Evolutionary conservation across 2,329 filamentous ascomycete genomes (phyloP).

Genomic region (Periconia sp.): DNA sequence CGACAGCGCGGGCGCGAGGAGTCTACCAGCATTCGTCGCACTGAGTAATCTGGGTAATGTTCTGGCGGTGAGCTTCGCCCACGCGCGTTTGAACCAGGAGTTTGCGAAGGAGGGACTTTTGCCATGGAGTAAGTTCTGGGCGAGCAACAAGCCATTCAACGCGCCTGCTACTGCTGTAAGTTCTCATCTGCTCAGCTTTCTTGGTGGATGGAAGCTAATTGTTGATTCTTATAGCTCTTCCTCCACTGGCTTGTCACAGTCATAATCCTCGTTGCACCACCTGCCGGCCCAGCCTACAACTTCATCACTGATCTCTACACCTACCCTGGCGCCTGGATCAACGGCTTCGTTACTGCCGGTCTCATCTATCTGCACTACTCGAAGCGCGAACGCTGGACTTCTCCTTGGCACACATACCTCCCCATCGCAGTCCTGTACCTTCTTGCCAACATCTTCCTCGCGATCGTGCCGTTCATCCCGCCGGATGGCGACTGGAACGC

Average conservation of each 20-base stretch:
- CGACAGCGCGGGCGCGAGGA: slow-evolving; percentile 54
- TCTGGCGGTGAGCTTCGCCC: slow-evolving; percentile 65
- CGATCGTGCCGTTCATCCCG: slow-evolving; percentile 51
- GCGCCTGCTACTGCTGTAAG: slow-evolving; percentile 55
- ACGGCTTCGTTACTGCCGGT: slow-evolving; percentile 42
- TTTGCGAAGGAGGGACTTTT: slow-evolving; percentile 73
- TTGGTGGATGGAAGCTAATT: slow-evolving; percentile 12
- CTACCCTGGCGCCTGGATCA: slow-evolving; percentile 46
- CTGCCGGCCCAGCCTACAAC: slow-evolving; percentile 71
- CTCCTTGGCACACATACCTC: slow-evolving; percentile 47
- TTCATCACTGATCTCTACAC: slow-evolving; percentile 64
- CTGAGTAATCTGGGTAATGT: slow-evolving; percentile 69
- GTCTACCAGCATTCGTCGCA: slow-evolving; percentile 60
- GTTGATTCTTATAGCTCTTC: slow-evolving; percentile 57
- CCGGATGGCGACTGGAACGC: slow-evolving; percentile 50
- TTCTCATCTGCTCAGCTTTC: background rate
- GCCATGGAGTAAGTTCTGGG: slow-evolving; percentile 71
- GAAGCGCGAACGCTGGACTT: slow-evolving; percentile 41
- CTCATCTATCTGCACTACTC: slow-evolving; percentile 44
- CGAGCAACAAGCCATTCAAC: slow-evolving; percentile 71
- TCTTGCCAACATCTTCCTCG: slow-evolving; percentile 49
- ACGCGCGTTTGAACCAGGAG: slow-evolving; percentile 67
- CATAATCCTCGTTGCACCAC: slow-evolving; percentile 70
- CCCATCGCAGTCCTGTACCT: slow-evolving; percentile 47
- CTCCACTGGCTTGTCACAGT: slow-evolving; percentile 71